Evolutionary conservation across 2,329 filamentous ascomycete genomes (phyloP).

Genomic region (Phialocephala sp.): DNA sequence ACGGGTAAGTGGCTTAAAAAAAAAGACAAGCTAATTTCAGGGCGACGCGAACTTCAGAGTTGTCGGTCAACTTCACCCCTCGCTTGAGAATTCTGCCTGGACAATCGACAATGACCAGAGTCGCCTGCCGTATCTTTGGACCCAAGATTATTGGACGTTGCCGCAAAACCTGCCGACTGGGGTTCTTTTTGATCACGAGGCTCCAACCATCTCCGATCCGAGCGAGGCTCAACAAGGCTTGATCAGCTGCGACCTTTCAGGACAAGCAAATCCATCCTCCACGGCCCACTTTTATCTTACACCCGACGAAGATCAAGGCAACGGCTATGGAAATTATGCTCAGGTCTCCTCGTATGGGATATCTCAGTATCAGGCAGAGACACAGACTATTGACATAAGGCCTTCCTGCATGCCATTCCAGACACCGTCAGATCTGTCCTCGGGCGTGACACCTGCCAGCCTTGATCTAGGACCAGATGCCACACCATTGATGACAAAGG

Average conservation of each 20-base stretch:
- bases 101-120: not conserved
- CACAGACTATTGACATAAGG: not conserved
- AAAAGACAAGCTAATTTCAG: conserved; percentile 21
- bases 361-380: not conserved
- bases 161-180: not conserved
- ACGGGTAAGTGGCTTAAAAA: conserved; percentile 26
- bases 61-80: no score
- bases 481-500: not conserved
- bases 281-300: not conserved
- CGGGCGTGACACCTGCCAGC: not conserved
- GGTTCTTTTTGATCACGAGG: not conserved
- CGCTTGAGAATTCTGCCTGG: no score
- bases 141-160: not conserved
- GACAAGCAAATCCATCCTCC: not conserved
- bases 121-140: not conserved
- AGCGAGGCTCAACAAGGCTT: not conserved
- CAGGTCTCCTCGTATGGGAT: not conserved
- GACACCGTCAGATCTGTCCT: not conserved
- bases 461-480: not conserved
- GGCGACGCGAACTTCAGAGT: no score
- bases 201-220: not conserved
- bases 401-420: not conserved
- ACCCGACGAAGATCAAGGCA: not conserved
- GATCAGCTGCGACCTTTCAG: not conserved
- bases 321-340: not conserved